Evolutionary conservation across 371 early-diverging fungal species (phyloP), one percentile per base, ranked within the genome.

Genomic region (Lichtheimia ornata): DNA sequence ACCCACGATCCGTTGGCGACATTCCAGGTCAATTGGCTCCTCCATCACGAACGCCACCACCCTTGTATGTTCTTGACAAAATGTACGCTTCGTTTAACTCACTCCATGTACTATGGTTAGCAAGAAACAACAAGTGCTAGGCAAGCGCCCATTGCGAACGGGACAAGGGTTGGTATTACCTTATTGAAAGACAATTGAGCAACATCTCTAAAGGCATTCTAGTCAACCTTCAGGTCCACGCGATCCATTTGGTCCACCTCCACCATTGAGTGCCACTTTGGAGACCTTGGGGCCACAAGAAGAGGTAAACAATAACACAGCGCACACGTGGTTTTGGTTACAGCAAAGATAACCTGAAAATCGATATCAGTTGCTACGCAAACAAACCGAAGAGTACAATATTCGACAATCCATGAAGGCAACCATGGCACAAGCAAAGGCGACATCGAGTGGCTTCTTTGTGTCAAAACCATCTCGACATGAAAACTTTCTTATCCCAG

Each of bases 401-500:
- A 58, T 53, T 44, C 54, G 63, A 24, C 66, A 66, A 27, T 20
- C 35, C 1, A 61, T 63, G 58, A 65, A 70, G 17, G 61, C 61
- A 17, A 57, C 61, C 14, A 43, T 60, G 53, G 50, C 44, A 13
- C 66, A 70, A 22, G 60, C 70, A 15, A 53, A 58, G 20, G 22
- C 55, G 0, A 53, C 62, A 0, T 70, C 70, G 5, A 62, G 55
- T 44, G 67, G 71, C 0, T 61, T 56, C 24, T 66, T 64, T 52
- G 53, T 61, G 22, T 35, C 58, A 7, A 61, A 51, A 15, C 13
- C 54, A 35, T 64, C 66, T 20, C 63, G 61, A 35, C 55, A 63
- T 30, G 62, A 64, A 30, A 70, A 70, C 41, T 40, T 59, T 17
- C 44, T 71, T 51, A 64, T 71, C n/a, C 71, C 71, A 17, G 50